Evolutionary conservation across 176 grass and related monocot genomes (phyloP), one percentile per base, ranked within the genome.

Genomic region (Oryza australiensis): DNA sequence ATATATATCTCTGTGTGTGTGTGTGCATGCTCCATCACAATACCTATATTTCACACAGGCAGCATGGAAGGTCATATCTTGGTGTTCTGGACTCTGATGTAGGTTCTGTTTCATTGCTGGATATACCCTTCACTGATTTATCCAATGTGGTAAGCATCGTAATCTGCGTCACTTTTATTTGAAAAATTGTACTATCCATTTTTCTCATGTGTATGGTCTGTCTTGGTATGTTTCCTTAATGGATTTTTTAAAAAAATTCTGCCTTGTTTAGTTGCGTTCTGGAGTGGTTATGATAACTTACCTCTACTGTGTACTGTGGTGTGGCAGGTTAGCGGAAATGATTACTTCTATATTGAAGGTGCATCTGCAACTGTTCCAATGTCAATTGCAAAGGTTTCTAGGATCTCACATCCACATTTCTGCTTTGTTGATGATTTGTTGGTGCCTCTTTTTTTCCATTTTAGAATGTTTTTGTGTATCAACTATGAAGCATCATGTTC

Each of bases 321-420:
- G 45, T 85, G 7, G 0, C 71, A 98, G 95, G 82, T 86, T 53
- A 42, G 73, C 88, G 71, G 29, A 84, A 76, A 88, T 35, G 65
- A 83, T 82, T 98, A 87, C 76, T 91, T 94, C 55, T 98, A 94
- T 82, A 77, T 98, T 8, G 84, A 89, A 91, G 92, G 95, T 81
- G 95, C 92, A 76, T 90, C 92, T 84, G 88, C 86, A 79, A 90
- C 41, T 72, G 65, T 87, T 66, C 90, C 92, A 80, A 69, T 82
- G 59, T 98, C 92, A 18, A 86, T 98, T 88, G 88, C 93, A 74
- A 98, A 98, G 92, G 95, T 97, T 88, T 81, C 6, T 14, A 49
- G 3, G 63, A 77, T 65, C 62, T 72, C 42, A 30, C 7, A 29
- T 74, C 35, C 72, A 76, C 22, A 68, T 41, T 76, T 78, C 60